These are phyloP conservation scores for Ophiocordyceps camponoti-floridani DNA, from an alignment of 2,329 filamentous ascomycete species.

Conservation along the genomic window DNA sequence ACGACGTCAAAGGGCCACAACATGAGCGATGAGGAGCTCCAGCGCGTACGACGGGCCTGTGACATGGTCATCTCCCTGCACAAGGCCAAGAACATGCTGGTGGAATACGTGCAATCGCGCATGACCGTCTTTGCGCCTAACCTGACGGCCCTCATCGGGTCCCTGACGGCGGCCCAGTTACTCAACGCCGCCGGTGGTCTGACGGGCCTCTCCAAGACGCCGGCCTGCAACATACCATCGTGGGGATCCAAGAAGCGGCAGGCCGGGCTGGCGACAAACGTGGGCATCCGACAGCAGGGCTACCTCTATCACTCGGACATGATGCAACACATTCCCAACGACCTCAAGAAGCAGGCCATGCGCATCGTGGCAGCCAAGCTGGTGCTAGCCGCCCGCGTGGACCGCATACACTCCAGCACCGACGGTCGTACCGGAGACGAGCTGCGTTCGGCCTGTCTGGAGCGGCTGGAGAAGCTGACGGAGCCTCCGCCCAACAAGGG, in stretches of 20 bases:
- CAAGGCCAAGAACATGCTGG: conserved; percentile 69
- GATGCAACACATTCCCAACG: conserved; percentile 66
- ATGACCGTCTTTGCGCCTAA: conserved; percentile 97
- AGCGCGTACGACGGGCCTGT: conserved; percentile 59
- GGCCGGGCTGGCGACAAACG: conserved; percentile 79
- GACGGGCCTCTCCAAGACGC: conserved; percentile 75
- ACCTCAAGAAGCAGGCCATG: conserved; percentile 85
- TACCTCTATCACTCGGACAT: conserved; percentile 87
- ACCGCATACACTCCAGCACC: conserved; percentile 63
- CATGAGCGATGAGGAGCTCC: conserved; percentile 57
- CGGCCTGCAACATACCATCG: conserved; percentile 79
- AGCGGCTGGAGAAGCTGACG: conserved; percentile 80
- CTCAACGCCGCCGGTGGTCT: conserved; percentile 86
- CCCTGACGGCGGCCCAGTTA: conserved; percentile 86
- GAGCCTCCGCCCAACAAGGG: conserved; percentile 85
- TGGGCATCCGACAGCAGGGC: conserved; percentile 77
- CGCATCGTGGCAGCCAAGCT: conserved; percentile 88
- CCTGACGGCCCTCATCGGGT: conserved; percentile 75
- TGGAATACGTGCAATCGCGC: conserved; percentile 87
- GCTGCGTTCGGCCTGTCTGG: conserved; percentile 64
- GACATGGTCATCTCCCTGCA: conserved; percentile 80
- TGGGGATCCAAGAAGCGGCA: conserved; percentile 80
- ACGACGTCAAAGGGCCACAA: conserved; percentile 73
- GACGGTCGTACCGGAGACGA: conserved; percentile 73
- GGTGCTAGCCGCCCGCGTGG: conserved; percentile 80